A percentile compares a stretch with the other conserved stretches of the same genome.
Evolutionary conservation across 225 moss, liverwort and hornwort species (phyloP).

Genomic region (Pleurozium schreberi): DNA sequence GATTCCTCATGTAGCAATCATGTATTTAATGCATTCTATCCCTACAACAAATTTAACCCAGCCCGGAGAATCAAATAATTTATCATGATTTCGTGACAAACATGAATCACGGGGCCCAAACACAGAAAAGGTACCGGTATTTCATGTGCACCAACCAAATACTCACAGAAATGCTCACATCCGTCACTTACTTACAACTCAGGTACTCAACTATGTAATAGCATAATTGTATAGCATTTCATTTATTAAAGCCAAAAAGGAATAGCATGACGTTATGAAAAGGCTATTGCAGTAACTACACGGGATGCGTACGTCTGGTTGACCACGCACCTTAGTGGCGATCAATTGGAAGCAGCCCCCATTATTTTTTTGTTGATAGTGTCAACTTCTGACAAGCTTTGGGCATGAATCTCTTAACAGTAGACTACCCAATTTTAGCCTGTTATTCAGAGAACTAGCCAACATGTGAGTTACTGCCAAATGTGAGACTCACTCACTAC

Average conservation of each 20-base stretch:
- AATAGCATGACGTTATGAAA: background rate
- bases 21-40: background rate
- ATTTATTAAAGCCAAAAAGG: background rate
- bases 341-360: background rate
- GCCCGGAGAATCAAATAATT: background rate
- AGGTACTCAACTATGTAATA: background rate
- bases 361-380: background rate
- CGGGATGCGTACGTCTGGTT: background rate
- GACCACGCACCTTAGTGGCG: background rate
- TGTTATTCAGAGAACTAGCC: background rate
- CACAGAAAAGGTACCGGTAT: background rate
- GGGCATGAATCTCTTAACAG: background rate
- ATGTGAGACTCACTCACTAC: background rate
- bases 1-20: background rate
- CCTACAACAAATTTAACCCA: background rate
- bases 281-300: background rate
- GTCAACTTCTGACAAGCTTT: conserved; percentile 11
- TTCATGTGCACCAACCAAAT: background rate
- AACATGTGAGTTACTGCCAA: conserved; percentile 6
- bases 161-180: background rate
- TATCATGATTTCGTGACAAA: background rate
- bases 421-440: background rate
- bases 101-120: background rate
- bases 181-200: background rate
- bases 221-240: background rate